A percentile compares a stretch with the other conserved stretches of the same genome.
Conservation (phyloP, 176 grass and related monocot species). For the Ensete glaucum region DNA sequence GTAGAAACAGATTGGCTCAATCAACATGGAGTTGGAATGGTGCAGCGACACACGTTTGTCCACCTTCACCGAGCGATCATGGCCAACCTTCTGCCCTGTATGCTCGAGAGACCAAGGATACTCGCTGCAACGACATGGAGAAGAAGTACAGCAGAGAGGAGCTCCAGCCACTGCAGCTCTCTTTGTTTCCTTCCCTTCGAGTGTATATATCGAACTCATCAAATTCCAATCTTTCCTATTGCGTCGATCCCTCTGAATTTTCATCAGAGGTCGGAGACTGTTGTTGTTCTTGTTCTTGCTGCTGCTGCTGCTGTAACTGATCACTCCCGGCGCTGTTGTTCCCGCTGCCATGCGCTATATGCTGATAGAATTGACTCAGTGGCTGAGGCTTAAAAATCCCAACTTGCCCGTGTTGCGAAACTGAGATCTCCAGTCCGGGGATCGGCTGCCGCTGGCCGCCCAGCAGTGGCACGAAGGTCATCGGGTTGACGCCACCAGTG, state of each 20-base stretch:
- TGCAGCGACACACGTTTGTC: too few species aligned
- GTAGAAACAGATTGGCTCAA: too few species aligned
- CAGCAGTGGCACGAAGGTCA: slow-evolving; percentile 64
- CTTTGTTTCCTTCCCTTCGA: too few species aligned
- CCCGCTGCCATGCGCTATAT: slow-evolving; percentile 21
- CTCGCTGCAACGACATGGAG: too few species aligned
- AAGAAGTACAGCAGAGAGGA: too few species aligned
- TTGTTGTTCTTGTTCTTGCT: slow-evolving; percentile 40
- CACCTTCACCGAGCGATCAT: too few species aligned
- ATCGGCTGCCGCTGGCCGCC: slow-evolving; percentile 37
- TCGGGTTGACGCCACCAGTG: slow-evolving; percentile 25
- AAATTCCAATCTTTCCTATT: slow-evolving; percentile 23
- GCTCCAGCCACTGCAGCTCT: too few species aligned
- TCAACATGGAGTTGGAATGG: too few species aligned
- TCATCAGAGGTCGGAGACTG: slow-evolving; percentile 42
- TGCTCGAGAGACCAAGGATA: too few species aligned
- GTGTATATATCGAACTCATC: too few species aligned
- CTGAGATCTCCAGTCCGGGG: slow-evolving; percentile 64
- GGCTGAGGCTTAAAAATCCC: slow-evolving; percentile 46
- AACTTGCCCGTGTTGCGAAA: slow-evolving; percentile 66
- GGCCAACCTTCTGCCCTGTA: too few species aligned
- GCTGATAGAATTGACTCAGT: slow-evolving; percentile 64
- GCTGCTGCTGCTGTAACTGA: slow-evolving; percentile 38
- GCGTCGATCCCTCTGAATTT: slow-evolving; percentile 44
- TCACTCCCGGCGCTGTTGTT: slow-evolving; percentile 17